Evolutionary conservation across 2,329 filamentous ascomycete species (phyloP).

Genomic region (Aspergillus sp.): DNA sequence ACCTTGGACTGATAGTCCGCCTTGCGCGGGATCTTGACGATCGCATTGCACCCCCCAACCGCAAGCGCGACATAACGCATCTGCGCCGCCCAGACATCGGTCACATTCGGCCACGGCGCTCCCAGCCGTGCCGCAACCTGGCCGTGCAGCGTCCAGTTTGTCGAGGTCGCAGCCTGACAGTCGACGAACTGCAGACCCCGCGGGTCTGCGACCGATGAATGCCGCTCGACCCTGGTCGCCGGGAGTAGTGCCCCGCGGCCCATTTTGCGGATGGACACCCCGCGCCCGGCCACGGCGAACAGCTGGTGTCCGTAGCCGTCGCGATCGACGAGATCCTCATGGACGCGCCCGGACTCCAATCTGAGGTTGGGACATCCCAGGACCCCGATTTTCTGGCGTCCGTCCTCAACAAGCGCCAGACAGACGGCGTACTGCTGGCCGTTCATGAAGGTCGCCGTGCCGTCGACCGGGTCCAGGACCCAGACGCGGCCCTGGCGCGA

Average conservation of each 20-base stretch:
- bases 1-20: constrained; percentile 38
- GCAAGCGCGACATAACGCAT: constrained; percentile 46
- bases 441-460: constrained; percentile 52
- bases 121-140: constrained; percentile 32
- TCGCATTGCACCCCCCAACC: constrained; percentile 41
- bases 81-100: constrained; percentile 45
- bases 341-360: constrained; percentile 25
- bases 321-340: constrained; percentile 35
- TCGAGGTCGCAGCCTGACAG: constrained; percentile 25
- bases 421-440: constrained; percentile 56
- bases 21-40: constrained; percentile 40
- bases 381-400: constrained; percentile 49
- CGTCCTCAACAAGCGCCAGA: constrained; percentile 49
- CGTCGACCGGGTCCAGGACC: constrained; percentile 58
- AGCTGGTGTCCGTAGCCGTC: constrained; percentile 42
- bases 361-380: constrained; percentile 55
- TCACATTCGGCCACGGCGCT: constrained; percentile 38
- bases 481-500: constrained; percentile 41
- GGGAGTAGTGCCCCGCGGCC: constrained; percentile 23
- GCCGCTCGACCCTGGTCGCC: constrained; percentile 20
- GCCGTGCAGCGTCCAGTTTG: constrained; percentile 32
- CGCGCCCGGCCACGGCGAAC: constrained; percentile 40
- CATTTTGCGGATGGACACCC: constrained; percentile 33
- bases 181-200: constrained; percentile 39
- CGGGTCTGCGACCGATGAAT: constrained; percentile 15